Percentiles rank a stretch among this genome's conserved stretches.
Evolutionary conservation across 192 early-diverging fungal genomes (phyloP).

Genomic region (Backusella tarrabulga): DNA sequence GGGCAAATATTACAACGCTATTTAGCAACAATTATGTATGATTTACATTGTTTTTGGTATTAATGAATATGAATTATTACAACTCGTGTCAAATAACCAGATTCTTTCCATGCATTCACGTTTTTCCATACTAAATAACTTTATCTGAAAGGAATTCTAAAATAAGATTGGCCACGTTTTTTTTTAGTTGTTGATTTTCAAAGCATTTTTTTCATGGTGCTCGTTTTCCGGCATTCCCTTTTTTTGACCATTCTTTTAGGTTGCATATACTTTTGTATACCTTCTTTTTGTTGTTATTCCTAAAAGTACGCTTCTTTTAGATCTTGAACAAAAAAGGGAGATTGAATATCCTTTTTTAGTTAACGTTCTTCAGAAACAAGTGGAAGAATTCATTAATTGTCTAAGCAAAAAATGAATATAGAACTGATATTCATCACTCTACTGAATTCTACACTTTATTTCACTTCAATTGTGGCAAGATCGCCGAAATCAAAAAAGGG

Average conservation of each 20-base stretch:
- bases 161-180: background rate
- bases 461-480: background rate
- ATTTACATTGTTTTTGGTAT: background rate
- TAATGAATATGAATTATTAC: slow-evolving; percentile 1
- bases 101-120: slow-evolving; percentile 7
- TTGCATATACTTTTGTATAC: background rate
- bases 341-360: background rate
- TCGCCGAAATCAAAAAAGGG: slow-evolving; percentile 2
- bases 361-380: background rate
- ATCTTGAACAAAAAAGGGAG: background rate
- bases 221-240: background rate
- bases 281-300: background rate
- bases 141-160: background rate
- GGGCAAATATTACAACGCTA: background rate
- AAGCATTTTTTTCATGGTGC: background rate
- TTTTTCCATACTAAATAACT: background rate
- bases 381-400: background rate
- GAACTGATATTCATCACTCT: background rate
- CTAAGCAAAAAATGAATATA: background rate
- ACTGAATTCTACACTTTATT: background rate
- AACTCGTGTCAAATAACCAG: slow-evolving; percentile 1
- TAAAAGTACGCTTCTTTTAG: background rate
- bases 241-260: background rate
- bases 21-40: background rate
- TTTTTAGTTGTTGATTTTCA: background rate